Evolutionary conservation across 352 stramenopile species (phyloP), one percentile per base, ranked within the genome.

Genomic region (Phytophthora melonis): DNA sequence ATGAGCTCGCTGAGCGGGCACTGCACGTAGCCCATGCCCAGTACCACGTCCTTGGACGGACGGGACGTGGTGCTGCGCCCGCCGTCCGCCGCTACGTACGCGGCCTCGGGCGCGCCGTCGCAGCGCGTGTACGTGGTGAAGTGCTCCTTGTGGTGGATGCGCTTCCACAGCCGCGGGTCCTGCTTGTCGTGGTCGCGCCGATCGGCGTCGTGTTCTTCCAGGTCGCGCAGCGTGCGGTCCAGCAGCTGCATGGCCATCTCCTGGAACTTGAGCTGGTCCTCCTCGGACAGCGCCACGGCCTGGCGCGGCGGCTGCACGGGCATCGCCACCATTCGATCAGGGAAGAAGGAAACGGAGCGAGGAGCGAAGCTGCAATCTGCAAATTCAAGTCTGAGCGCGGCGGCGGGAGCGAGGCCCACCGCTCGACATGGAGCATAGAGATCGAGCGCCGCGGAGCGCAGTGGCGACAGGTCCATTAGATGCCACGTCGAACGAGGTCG

Each of bases 1-100:
- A 89, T 77, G 50, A 86, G 58, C 43, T 89, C 80, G 18, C 75
- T 81, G 13, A 89, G 70, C 1, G 79, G 69, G 36, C 79, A 83
- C 18, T 85, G 71, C 19, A 87, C 73, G 53, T 56, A 82, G 5
- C 81, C 81, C 69, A 84, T 80, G 23, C 80, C 70, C 21, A 87
- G 68, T n/a, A 89, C 53, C 47, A 83, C 69, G 45, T 81, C 75
- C 57, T 81, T 81, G 13, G 66, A 79, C 9, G 66, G 77, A 25
- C 66, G 63, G 5, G 69, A 78, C 18, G 73, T 75, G 30, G 63
- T 80, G 52, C 72, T 78, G 21, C 65, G 66, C 25, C 69, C 54
- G 8, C 65, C 73, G 41, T 78, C 69, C n/a, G 72, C 73, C 11
- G 63, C 64, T 53, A 78, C 68, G 69, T 83, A 75, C 23, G 76